These are phyloP conservation scores for Acacia concinna DNA, from an alignment of 331 rosid species.

Conservation along the genomic window DNA sequence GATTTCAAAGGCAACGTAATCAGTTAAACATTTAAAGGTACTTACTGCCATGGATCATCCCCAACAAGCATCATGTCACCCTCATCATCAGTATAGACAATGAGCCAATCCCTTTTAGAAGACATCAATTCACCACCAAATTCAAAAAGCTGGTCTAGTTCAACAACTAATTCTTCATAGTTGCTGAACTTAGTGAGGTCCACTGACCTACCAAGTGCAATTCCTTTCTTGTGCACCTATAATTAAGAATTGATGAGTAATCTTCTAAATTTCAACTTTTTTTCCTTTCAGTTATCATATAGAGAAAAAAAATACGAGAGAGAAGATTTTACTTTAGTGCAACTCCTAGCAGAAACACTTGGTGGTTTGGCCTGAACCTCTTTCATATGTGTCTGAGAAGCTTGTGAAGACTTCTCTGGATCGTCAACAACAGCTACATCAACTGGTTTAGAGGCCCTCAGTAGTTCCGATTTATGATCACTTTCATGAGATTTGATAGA, in stretches of 20 bases:
- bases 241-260: slow-evolving; percentile 30
- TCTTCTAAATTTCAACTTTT: not conserved
- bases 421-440: slow-evolving; percentile 46
- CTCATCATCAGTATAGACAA: slow-evolving; percentile 89
- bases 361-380: slow-evolving; percentile 62
- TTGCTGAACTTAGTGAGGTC: slow-evolving; percentile 83
- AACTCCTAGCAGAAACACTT: slow-evolving; percentile 78
- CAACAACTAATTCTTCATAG: slow-evolving; percentile 74
- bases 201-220: slow-evolving; percentile 95
- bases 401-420: slow-evolving; percentile 45
- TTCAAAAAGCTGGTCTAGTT: slow-evolving; percentile 79
- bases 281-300: not conserved
- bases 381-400: slow-evolving; percentile 43
- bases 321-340: slow-evolving; percentile 70
- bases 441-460: slow-evolving; percentile 41
- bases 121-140: slow-evolving; percentile 77
- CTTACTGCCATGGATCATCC: slow-evolving; percentile 99
- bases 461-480: slow-evolving; percentile 56
- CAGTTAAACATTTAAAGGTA: slow-evolving; percentile 5
- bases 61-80: slow-evolving; percentile 99
- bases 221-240: slow-evolving; percentile 98
- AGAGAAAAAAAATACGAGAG: not conserved
- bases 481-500: slow-evolving; percentile 46
- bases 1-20: not conserved
- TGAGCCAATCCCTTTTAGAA: slow-evolving; percentile 75